These are phyloP conservation scores for Centrapalus pauciflorus DNA, from an alignment of 129 eudicot species.

Conservation along the genomic window DNA sequence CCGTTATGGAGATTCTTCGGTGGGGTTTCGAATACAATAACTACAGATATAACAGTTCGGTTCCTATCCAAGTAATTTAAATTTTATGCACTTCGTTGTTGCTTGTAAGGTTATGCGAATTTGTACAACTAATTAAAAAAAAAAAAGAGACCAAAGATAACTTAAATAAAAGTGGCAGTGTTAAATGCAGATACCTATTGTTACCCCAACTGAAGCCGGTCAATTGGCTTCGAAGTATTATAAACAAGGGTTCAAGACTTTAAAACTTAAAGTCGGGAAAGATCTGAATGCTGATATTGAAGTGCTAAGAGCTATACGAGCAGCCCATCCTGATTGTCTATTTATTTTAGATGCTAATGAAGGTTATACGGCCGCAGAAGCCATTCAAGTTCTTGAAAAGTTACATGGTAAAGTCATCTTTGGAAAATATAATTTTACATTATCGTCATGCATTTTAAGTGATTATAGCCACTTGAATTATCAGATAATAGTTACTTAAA, in stretches of 20 bases:
- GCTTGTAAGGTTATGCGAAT: background rate
- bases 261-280: conserved; percentile 91
- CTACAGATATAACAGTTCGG: conserved; percentile 89
- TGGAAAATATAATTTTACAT: background rate
- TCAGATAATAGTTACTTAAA: no score
- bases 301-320: conserved; percentile 80
- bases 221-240: conserved; percentile 72
- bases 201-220: conserved; percentile 63
- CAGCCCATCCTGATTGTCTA: conserved; percentile 63
- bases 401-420: conserved; percentile 50
- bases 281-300: conserved; percentile 69
- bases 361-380: conserved; percentile 77
- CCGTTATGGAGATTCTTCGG: conserved; percentile 95
- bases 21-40: conserved; percentile 70
- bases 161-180: background rate
- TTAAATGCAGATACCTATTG: conserved; percentile 77
- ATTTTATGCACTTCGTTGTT: background rate
- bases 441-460: background rate
- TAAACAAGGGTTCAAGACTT: conserved; percentile 64
- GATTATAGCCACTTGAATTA: no score
- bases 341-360: conserved; percentile 94
- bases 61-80: conserved; percentile 19
- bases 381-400: conserved; percentile 74
- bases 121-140: background rate
- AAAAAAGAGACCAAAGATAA: background rate